Base-by-base conservation (phyloP, 2,329 filamentous ascomycete species). In the Acrocalymma vagum region DNA sequence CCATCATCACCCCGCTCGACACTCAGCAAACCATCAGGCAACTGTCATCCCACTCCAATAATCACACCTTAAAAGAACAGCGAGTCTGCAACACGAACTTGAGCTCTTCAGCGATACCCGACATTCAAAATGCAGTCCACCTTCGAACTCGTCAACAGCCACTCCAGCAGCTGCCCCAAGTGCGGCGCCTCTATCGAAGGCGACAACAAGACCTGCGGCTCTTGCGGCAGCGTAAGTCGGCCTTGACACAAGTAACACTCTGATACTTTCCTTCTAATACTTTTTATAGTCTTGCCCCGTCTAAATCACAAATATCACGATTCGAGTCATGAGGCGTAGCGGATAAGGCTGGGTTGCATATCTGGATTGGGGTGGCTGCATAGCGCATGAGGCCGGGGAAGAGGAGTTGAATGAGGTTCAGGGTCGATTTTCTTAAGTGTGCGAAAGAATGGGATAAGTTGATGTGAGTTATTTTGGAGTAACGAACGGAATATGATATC, bases 161-260 rank as follows among this genome's bases (percentile, higher is more conserved):
- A 69, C 56, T 48, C 48, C 40, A 52, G 34, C 49, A 41, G 47
- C 49, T 72, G 69, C 63, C 69, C 69, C 45, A 72, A 71, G 57
- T 72, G 69, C 51, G 64, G 66, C 42, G 63, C 65, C 6, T 41
- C 33, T 24, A 66, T 65, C 42, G 47, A 37, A 25, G 60, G 53
- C 28, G 66, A 53, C 6, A 48, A 41, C 33, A 72, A 72, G 61
- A 67, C 58, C 9, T 72, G 69, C 46, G 40, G 55, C 20, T 68
- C 67, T 32, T 72, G 69, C 48, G 69, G 69, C 37, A 65, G 61
- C 45, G 67, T 71, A 37, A 55, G 65, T 58, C 8, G 7, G 10
- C 9, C n/a, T 14, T 8, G 9, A 25, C 7, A 26, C 4, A n/a
- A 13, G n/a, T 26, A 14, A 24, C n/a, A 11, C 23, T 35, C 15